Evolutionary conservation across 805 yeast genomes (phyloP).

Genomic region (Saccharomycopsis microspora): DNA sequence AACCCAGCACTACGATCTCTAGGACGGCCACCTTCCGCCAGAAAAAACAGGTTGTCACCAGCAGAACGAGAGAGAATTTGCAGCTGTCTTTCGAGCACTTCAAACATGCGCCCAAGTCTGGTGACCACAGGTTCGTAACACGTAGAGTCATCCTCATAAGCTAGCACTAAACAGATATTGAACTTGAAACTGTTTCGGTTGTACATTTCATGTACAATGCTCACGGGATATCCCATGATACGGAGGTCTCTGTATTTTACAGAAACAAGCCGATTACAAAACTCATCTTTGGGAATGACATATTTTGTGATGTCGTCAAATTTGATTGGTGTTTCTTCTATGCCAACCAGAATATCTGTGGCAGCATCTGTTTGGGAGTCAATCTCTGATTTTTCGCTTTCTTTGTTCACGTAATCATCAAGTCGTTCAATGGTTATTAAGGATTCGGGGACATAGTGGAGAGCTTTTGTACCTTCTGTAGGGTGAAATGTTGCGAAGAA

Average conservation of each 20-base stretch:
- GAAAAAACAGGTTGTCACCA: constrained; percentile 8
- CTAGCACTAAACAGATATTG: constrained; percentile 87
- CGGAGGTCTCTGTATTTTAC: constrained; percentile 59
- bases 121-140: constrained; percentile 81
- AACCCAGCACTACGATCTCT: constrained; percentile 8
- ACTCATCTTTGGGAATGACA: constrained; percentile 84
- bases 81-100: constrained; percentile 82
- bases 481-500: constrained; percentile 93
- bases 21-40: constrained; percentile 4
- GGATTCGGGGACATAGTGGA: constrained; percentile 71
- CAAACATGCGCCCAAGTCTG: constrained; percentile 79
- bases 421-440: constrained; percentile 4
- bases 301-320: constrained; percentile 84
- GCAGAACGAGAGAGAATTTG: constrained; percentile 50
- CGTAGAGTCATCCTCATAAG: constrained; percentile 66
- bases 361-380: background rate
- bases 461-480: constrained; percentile 86
- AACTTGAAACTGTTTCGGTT: constrained; percentile 88
- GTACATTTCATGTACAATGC: constrained; percentile 60
- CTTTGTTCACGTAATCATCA: background rate
- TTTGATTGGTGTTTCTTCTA: constrained; percentile 23
- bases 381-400: background rate
- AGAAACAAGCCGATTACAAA: constrained; percentile 74
- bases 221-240: constrained; percentile 83
- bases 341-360: background rate